phyloP scores from a whole-genome alignment of 176 grass and related monocot species.

The Eragrostis curvula region DNA sequence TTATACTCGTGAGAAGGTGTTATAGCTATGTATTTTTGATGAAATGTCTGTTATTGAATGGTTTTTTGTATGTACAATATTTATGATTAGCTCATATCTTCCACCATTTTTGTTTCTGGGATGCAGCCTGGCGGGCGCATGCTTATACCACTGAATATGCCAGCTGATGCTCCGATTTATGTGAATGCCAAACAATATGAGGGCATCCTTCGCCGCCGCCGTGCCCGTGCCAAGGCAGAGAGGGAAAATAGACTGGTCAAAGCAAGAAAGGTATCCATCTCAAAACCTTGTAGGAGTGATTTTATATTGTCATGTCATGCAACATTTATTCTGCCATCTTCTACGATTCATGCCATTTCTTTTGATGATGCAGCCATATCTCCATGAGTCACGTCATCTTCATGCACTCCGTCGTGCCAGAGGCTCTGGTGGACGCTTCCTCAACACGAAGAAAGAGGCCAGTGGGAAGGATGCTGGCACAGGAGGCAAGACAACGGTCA shows the following conservation, averaged over 20 bases:
- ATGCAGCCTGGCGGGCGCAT: slow-evolving; percentile 59
- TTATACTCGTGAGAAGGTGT: not conserved
- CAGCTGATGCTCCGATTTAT: slow-evolving; percentile 78
- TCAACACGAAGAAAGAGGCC: slow-evolving; percentile 73
- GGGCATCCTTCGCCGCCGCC: slow-evolving; percentile 81
- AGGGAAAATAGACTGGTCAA: slow-evolving; percentile 68
- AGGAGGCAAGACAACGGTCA: slow-evolving; percentile 19
- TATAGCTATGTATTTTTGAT: not conserved
- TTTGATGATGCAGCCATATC: slow-evolving; percentile 72
- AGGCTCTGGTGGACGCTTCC: slow-evolving; percentile 87
- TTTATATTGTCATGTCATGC: not conserved
- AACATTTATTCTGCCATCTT: not conserved
- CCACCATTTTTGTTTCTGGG: slow-evolving; percentile 33
- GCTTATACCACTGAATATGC: slow-evolving; percentile 79
- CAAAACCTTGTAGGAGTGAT: not conserved
- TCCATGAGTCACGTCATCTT: slow-evolving; percentile 90
- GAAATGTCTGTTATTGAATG: slow-evolving; percentile 22
- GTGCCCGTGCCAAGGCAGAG: slow-evolving; percentile 83
- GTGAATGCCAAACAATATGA: slow-evolving; percentile 93
- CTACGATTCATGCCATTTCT: not conserved
- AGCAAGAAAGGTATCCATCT: slow-evolving; percentile 66
- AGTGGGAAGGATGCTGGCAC: slow-evolving; percentile 13
- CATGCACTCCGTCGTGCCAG: slow-evolving; percentile 88
- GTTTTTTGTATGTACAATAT: not conserved
- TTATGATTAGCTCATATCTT: slow-evolving; percentile 24